Evolutionary conservation across 2,329 filamentous ascomycete species (phyloP).

Genomic region (Aspergillus aculeatinus): DNA sequence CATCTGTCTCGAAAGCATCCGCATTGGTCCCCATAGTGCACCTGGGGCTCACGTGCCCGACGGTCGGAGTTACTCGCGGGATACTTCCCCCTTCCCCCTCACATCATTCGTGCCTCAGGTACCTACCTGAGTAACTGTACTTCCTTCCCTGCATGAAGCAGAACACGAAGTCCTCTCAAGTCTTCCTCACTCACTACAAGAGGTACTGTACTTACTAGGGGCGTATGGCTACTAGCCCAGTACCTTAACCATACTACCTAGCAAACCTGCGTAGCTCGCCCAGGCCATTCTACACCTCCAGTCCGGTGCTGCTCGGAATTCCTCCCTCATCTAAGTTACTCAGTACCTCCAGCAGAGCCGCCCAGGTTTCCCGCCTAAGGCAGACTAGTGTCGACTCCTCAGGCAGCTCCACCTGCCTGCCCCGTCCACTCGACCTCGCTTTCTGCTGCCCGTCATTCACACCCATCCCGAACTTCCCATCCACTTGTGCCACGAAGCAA

Average conservation of each 20-base stretch:
- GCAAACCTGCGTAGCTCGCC: neutral
- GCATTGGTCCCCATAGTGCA: too few species aligned
- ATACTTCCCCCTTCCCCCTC: neutral
- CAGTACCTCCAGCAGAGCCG: neutral
- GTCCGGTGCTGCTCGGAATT: neutral
- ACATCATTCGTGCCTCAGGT: neutral
- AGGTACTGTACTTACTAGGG: neutral
- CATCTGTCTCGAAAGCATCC: neutral
- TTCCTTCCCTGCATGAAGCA: neutral
- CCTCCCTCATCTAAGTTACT: neutral
- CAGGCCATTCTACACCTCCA: neutral
- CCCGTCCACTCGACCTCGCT: constrained; percentile 27
- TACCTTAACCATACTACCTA: neutral
- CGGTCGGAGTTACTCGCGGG: neutral
- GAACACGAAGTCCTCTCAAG: neutral
- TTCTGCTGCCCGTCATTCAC: constrained; percentile 25
- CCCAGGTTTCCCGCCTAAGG: constrained; percentile 9
- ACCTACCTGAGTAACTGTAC: neutral
- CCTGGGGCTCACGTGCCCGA: neutral
- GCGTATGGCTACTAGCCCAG: neutral
- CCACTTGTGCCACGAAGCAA: constrained; percentile 27
- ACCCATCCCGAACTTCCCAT: constrained; percentile 27
- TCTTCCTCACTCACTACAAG: neutral
- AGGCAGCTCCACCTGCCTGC: constrained; percentile 25
- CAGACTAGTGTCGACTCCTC: constrained; percentile 13